Evolutionary conservation across 208 protist genomes (phyloP).

Genomic region (Polymyxa betae): DNA sequence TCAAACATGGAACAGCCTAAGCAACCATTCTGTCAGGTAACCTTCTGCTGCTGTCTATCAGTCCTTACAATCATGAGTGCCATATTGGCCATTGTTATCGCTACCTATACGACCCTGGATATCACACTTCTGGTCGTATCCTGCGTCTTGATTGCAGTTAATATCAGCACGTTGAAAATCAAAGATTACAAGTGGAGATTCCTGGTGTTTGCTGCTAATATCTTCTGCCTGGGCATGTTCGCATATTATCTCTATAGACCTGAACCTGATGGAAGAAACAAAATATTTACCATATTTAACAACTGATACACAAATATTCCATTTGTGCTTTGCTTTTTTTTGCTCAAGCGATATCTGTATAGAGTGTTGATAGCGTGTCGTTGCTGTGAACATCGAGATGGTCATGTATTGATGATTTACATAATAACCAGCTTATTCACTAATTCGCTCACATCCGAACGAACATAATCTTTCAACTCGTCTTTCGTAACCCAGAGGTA

Average conservation of each 20-base stretch:
- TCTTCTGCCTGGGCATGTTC: neutral
- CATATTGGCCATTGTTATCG: neutral
- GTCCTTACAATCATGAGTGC: too few relatives aligned
- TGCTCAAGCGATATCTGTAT: neutral
- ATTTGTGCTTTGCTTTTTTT: neutral
- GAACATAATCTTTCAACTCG: neutral
- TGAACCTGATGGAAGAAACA: slow-evolving; percentile 7
- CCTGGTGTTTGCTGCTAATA: neutral
- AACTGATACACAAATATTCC: neutral
- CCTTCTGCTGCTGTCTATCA: too few relatives aligned
- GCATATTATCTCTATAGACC: slow-evolving; percentile 22
- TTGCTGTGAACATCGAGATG: neutral
- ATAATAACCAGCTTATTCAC: neutral
- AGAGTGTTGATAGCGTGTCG: neutral
- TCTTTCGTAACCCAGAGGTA: slow-evolving; percentile 43
- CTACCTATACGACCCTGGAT: neutral
- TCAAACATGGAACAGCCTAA: too few relatives aligned
- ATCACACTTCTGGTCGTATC: neutral
- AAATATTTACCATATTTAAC: neutral
- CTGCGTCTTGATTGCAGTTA: neutral
- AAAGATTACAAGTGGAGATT: neutral
- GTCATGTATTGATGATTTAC: neutral
- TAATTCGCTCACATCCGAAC: neutral
- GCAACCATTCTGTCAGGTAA: too few relatives aligned
- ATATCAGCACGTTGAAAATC: neutral